phyloP scores from a whole-genome alignment of 768 basidiomycete genomes.

The Hericium coralloides region DNA sequence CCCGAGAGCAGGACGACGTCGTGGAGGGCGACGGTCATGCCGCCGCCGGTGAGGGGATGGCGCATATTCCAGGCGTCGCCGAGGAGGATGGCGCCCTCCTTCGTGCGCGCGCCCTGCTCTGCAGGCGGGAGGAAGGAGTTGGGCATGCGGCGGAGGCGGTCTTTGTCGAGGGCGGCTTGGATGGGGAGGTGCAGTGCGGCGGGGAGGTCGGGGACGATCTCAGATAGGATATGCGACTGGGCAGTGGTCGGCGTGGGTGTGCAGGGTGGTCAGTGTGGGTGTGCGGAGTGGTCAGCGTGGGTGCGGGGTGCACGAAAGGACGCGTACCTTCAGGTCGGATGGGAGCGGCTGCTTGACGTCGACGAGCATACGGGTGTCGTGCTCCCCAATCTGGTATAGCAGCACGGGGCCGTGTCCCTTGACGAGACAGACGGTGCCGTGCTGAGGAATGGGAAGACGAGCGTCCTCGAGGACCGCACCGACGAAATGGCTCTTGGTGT shows the following conservation, averaged over 20 bases:
- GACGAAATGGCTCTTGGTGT: conserved; percentile 71
- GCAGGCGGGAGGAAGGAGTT: conserved; percentile 87
- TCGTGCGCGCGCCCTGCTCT: conserved; percentile 45
- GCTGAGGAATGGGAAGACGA: conserved; percentile 59
- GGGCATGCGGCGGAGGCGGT: conserved; percentile 86
- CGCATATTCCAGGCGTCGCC: conserved; percentile 99
- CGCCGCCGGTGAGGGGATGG: conserved; percentile 94
- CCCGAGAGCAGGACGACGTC: conserved; percentile 72
- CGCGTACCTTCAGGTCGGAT: conserved; percentile 62
- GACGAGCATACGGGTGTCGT: conserved; percentile 89
- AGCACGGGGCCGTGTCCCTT: conserved; percentile 82
- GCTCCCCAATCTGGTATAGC: conserved; percentile 82
- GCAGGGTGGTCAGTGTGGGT: neutral
- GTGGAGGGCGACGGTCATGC: conserved; percentile 93
- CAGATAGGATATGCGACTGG: conserved; percentile 59
- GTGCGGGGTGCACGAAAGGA: neutral
- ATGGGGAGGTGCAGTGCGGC: conserved; percentile 57
- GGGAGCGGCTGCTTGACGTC: conserved; percentile 84
- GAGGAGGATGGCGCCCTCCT: conserved; percentile 71
- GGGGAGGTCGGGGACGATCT: conserved; percentile 80
- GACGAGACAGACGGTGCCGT: conserved; percentile 79
- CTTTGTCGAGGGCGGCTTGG: conserved; percentile 58
- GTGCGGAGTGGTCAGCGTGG: neutral
- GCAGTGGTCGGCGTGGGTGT: neutral
- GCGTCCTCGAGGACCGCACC: conserved; percentile 79